phyloP scores from a whole-genome alignment of 108 stramenopile genomes.

The Cyclotella choctawhatcheeana region DNA sequence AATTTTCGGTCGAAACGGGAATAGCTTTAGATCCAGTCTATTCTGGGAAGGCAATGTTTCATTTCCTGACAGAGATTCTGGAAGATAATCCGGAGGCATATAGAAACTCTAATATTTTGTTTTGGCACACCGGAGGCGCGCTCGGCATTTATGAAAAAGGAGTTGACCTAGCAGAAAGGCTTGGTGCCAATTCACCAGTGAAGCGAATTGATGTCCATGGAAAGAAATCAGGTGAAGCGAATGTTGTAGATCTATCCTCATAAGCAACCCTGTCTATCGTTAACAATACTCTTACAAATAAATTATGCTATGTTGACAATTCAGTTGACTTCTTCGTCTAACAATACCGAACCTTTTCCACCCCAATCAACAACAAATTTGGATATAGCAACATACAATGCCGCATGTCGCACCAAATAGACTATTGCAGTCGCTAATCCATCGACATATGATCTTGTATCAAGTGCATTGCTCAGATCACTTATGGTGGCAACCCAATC shows the following conservation, averaged over 20 bases:
- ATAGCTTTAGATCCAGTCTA: slow-evolving; percentile 91
- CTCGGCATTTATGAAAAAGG: slow-evolving; percentile 85
- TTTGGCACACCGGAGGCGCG: slow-evolving; percentile 92
- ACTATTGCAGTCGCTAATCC: slow-evolving; percentile 39
- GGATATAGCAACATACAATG: slow-evolving; percentile 70
- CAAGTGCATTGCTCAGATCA: slow-evolving; percentile 47
- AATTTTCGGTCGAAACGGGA: slow-evolving; percentile 80
- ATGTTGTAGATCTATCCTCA: background rate
- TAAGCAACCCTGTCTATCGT: background rate
- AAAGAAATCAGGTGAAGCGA: background rate
- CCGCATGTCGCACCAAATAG: slow-evolving; percentile 74
- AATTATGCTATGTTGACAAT: background rate
- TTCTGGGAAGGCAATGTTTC: slow-evolving; percentile 87
- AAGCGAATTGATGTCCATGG: slow-evolving; percentile 66
- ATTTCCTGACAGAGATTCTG: slow-evolving; percentile 66
- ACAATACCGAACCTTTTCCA: slow-evolving; percentile 37
- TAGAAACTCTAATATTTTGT: slow-evolving; percentile 70
- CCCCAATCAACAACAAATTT: slow-evolving; percentile 85
- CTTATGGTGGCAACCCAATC: slow-evolving; percentile 80
- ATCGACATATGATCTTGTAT: slow-evolving; percentile 44
- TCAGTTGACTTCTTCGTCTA: slow-evolving; percentile 25
- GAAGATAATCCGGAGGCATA: slow-evolving; percentile 54
- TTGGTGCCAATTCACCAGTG: slow-evolving; percentile 36
- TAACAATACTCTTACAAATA: background rate
- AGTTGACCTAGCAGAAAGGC: slow-evolving; percentile 45